phyloP scores from a whole-genome alignment of 495 filamentous ascomycete genomes.

The Penicillium coffeae region DNA sequence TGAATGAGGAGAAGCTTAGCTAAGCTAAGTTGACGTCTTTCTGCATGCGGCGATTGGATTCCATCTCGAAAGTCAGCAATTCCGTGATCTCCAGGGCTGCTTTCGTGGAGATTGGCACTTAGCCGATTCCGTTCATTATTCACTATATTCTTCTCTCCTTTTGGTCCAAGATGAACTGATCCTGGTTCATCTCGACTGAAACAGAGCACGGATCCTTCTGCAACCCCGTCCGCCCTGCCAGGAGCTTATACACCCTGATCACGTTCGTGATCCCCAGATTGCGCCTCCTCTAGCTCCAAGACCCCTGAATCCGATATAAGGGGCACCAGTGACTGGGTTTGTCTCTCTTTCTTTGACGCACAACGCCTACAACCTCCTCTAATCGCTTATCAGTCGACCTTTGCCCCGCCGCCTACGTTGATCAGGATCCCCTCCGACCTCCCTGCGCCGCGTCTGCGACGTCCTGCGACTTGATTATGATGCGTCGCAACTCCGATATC shows the following conservation, averaged over 20 bases:
- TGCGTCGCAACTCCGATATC: conserved; percentile 48
- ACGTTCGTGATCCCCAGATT: conserved; percentile 10
- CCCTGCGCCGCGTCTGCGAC: conserved; percentile 4
- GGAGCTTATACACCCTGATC: conserved; percentile 13
- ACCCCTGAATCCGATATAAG: not conserved
- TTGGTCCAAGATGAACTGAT: conserved; percentile 3
- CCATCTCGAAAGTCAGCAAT: conserved; percentile 17
- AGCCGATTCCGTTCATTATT: conserved; percentile 6
- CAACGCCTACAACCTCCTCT: conserved; percentile 4
- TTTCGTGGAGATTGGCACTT: conserved; percentile 8
- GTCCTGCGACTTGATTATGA: conserved; percentile 28
- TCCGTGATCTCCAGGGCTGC: conserved; percentile 1
- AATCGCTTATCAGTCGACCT: conserved; percentile 23
- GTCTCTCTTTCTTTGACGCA: not conserved
- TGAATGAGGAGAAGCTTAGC: conserved; percentile 22
- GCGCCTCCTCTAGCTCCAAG: conserved; percentile 3
- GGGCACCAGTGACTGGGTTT: not conserved
- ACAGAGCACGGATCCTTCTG: conserved; percentile 41
- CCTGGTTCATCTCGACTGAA: conserved; percentile 22
- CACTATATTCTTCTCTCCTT: conserved; percentile 4
- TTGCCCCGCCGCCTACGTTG: conserved; percentile 18
- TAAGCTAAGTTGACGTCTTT: conserved; percentile 22
- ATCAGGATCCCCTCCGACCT: not conserved
- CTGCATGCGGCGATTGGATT: conserved; percentile 36
- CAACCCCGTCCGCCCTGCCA: conserved; percentile 16